Percentiles rank a stretch among this genome's conserved stretches.
Evolutionary conservation across 2,329 filamentous ascomycete species (phyloP).

Genomic region (Fonsecaea monophora): DNA sequence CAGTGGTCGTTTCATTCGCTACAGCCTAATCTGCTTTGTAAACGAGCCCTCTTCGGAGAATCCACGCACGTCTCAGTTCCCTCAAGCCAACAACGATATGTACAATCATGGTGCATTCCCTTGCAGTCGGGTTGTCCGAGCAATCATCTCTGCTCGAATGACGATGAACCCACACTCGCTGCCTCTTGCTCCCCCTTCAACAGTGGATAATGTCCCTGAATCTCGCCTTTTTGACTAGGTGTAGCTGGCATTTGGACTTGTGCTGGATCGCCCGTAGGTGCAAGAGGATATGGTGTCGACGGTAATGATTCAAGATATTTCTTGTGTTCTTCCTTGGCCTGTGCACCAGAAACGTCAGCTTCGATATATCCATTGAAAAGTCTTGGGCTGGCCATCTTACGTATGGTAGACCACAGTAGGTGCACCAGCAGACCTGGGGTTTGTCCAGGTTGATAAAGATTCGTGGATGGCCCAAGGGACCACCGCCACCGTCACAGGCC

Average conservation of each 20-base stretch:
- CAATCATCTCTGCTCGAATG: slow-evolving; percentile 33
- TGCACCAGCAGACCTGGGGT: slow-evolving; percentile 87
- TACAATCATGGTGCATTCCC: slow-evolving; percentile 8
- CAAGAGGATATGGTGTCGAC: slow-evolving; percentile 80
- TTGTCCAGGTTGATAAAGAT: slow-evolving; percentile 99
- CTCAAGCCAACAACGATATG: slow-evolving; percentile 9
- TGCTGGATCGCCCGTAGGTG: slow-evolving; percentile 63
- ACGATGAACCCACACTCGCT: slow-evolving; percentile 21
- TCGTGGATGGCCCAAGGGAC: slow-evolving; percentile 84
- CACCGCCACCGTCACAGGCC: slow-evolving; percentile 90
- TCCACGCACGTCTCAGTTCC: background rate
- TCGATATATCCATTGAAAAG: background rate
- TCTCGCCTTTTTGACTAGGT: slow-evolving; percentile 36
- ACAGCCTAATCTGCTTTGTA: background rate
- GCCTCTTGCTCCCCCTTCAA: slow-evolving; percentile 37
- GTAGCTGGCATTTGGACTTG: slow-evolving; percentile 64
- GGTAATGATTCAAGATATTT: slow-evolving; percentile 82
- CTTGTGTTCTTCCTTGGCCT: slow-evolving; percentile 92
- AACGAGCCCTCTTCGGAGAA: background rate
- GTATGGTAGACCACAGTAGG: slow-evolving; percentile 91
- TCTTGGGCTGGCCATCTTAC: slow-evolving; percentile 64
- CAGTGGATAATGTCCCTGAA: slow-evolving; percentile 37
- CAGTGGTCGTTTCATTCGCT: background rate
- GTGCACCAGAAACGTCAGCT: slow-evolving; percentile 16
- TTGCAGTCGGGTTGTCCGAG: background rate